These are phyloP conservation scores for Colletotrichum karsti DNA, from an alignment of 2,329 filamentous ascomycete species.

Conservation along the genomic window DNA sequence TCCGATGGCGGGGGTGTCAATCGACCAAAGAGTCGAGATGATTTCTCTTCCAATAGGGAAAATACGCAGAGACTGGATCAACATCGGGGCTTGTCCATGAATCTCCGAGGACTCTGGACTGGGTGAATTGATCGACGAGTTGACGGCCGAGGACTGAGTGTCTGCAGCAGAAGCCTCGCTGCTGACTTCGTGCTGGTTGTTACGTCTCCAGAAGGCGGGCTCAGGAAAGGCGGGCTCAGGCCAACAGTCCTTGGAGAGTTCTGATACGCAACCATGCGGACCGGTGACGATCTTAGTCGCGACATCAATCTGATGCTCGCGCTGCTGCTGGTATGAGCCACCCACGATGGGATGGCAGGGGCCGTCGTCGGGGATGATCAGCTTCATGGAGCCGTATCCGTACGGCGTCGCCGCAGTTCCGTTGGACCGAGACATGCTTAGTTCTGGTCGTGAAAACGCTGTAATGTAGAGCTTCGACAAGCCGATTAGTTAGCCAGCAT, in stretches of 20 bases:
- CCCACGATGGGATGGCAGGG: conserved; percentile 2
- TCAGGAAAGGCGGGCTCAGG: not conserved
- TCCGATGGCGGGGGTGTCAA: not conserved
- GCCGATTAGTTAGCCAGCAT: too few species aligned
- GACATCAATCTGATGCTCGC: not conserved
- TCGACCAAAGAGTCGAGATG: not conserved
- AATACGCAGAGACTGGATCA: not conserved
- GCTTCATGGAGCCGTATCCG: not conserved
- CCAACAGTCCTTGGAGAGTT: not conserved
- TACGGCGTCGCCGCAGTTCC: not conserved
- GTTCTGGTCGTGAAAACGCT: too few species aligned
- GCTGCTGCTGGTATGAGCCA: not conserved
- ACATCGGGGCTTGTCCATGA: too few species aligned
- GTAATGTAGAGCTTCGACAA: too few species aligned
- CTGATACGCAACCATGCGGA: not conserved
- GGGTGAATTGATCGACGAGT: too few species aligned
- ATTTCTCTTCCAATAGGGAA: not conserved
- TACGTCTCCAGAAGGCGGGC: not conserved
- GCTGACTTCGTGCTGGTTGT: too few species aligned
- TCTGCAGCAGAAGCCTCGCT: too few species aligned
- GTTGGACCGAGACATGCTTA: not conserved
- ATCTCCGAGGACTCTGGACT: too few species aligned
- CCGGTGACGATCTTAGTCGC: not conserved
- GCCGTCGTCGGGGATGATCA: not conserved
- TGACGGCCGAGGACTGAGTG: too few species aligned